Evolutionary conservation across 768 basidiomycete species (phyloP), one percentile per base, ranked within the genome.

Genomic region (Amanita pseudoporphyria): DNA sequence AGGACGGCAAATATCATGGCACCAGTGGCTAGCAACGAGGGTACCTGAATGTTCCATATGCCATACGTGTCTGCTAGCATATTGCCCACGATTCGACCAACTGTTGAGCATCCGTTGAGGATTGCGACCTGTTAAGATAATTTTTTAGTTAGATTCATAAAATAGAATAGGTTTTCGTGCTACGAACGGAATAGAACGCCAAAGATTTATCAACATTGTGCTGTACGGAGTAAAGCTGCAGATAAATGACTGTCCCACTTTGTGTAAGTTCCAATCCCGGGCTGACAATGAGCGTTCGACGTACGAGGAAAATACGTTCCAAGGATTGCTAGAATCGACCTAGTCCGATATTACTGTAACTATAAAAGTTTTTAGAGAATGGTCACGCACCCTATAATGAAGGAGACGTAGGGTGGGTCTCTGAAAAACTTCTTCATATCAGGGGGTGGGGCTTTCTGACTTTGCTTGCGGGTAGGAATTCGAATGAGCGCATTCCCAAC

Each of bases 141-240:
- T n/a, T n/a, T n/a, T 56, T 58, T 54, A 52, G 60, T 36, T 53
- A 51, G 33, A 37, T 56, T 53, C 38, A 50, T 39, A 10, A 49
- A 24, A 35, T 14, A 10, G 38, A 31, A 44, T 12, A 16, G 16
- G 7, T 19, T 36, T 33, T 42, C 21, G 22, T 30, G 12, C 39
- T 40, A 38, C n/a, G 37, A 54, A 78, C 78, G 6, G 69, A 62
- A 56, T 79, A 78, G 52, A 77, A 76, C 0, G 75, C 73, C 1
- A 74, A 60, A 14, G 57, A 60, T 1, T 62, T 52, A 32, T 66
- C 55, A 13, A 76, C 63, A 7, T 73, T 72, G 49, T 73, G 67
- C 35, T 70, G 57, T 26, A 73, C 59, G 3, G 74, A 68, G 54
- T 71, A 80, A 0, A 78, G 66, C 55, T 80, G 76, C 3, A 80